Base-by-base conservation (phyloP, 2,329 filamentous ascomycete genomes). In the Zymoseptoria pseudotritici region DNA sequence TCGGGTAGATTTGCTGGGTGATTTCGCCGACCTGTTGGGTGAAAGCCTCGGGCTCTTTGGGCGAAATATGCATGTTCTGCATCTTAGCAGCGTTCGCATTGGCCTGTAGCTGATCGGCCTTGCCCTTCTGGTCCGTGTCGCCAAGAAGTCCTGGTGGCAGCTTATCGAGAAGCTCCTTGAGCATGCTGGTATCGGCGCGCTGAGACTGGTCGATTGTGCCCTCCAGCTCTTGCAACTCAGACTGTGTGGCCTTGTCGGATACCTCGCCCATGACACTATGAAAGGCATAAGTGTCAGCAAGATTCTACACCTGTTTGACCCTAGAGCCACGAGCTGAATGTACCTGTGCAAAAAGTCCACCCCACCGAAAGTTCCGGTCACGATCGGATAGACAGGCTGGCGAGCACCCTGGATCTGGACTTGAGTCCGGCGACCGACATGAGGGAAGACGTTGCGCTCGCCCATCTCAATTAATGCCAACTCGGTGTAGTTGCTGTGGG, bases 401-500 rank as follows among this genome's bases (percentile, higher is more conserved):
- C 81, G 80, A 59, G 83, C 87, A 52, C 89, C 91, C 36, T 82
- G 79, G 26, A 97, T 80, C 53, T 84, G 79, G 26, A 96, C 78
- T 70, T 79, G 78, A n/a, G 91, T 91, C 67, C 83, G 77, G 60
- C 85, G 82, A 42, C 93, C 93, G 58, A 94, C 90, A 70, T 96
- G 91, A 24, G 93, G 90, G 74, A 97, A 97, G 61, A 96, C 77
- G 62, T 89, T 83, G 5, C 77, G 79, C 75, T 94, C 91, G 56
- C 91, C 91, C 69, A 96, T 76, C 73, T 96, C 91, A 68, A 94
- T 91, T 54, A 97, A 81, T 60, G 89, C 90, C 60, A 97, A 83
- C 74, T 97, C 92, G 13, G 82, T 86, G 76, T 96, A 97, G 80
- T 97, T 97, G 73, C 90, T 95, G 77, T 97, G 93, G 17, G 92